Evolutionary conservation across 106 monocot genomes (phyloP), one percentile per base, ranked within the genome.

Genomic region (Cymbidium sinense): DNA sequence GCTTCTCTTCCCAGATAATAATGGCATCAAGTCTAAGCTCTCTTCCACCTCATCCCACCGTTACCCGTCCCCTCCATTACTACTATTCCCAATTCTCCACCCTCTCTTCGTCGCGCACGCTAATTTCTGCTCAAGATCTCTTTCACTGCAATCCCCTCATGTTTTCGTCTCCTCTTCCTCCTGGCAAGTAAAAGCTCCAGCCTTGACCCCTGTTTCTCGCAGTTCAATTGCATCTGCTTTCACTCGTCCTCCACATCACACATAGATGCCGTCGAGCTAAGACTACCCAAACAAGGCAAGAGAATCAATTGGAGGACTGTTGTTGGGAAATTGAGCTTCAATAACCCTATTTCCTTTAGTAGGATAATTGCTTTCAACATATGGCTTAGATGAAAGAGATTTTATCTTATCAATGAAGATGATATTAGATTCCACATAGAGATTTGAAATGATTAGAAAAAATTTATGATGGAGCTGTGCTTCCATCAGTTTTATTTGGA

Each of bases 11-110:
- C 27, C 61, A 3, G 61, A 69, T 1, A 1, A 4, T 33, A 31
- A 95, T 93, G 88, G 88, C 91, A 27, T 83, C 89, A 28, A 85
- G 80, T 27, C 80, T 89, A 76, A 78, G 79, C 75, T 83, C 83
- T 29, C 81, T 83, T 20, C 77, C 87, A 58, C 84, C 84, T 30
- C 82, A 75, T 51, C 69, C 79, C 50, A 18, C 67, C 77, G 44
- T 73, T 70, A 33, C 33, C 18, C 76, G 64, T 33, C 71, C 12
- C 81, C 13, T 10, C 74, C 73, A 27, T 34, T 33, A 25, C 74
- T 28, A 7, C 69, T 47, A 15, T 13, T 47, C 47, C 47, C 11
- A 15, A 0, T 71, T 50, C 34, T 51, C 34, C 34, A 19, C 21
- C 51, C 70, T 84, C 20, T 85, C 88, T 6, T 87, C 72, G 85